These are phyloP conservation scores for Aspergillus wentii DNA, from an alignment of 495 filamentous ascomycete species.

Conservation along the genomic window DNA sequence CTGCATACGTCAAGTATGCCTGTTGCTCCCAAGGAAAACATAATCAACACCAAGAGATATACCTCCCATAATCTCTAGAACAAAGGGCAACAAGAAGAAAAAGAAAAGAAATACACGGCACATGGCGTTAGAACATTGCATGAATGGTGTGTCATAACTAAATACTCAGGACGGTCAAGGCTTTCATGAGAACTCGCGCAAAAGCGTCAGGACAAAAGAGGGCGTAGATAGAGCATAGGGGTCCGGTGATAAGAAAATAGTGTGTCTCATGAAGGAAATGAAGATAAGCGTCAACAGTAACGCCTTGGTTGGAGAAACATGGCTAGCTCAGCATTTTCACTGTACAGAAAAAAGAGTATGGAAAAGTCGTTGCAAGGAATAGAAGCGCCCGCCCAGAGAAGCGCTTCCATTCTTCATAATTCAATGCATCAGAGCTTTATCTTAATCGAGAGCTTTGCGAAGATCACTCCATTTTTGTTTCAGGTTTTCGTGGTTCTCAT, in stretches of 20 bases:
- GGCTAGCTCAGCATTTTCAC: conserved; percentile 5
- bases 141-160: conserved; percentile 11
- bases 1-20: conserved; percentile 12
- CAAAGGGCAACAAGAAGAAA: neutral
- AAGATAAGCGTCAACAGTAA: too few relatives aligned
- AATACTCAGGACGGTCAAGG: conserved; percentile 6
- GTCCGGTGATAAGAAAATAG: too few relatives aligned
- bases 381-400: too few relatives aligned
- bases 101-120: neutral
- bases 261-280: too few relatives aligned
- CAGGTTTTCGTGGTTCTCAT: conserved; percentile 71
- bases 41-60: neutral
- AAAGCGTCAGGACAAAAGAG: conserved; percentile 4
- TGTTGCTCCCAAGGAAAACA: neutral
- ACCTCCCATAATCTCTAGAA: neutral
- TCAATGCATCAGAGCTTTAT: too few relatives aligned
- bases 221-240: conserved; percentile 16
- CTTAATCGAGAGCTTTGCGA: conserved; percentile 58
- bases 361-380: too few relatives aligned
- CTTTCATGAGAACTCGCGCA: conserved; percentile 4
- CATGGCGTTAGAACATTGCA: conserved; percentile 4
- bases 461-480: conserved; percentile 78
- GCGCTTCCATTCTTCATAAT: too few relatives aligned
- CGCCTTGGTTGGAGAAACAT: too few relatives aligned
- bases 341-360: conserved; percentile 15